Evolutionary conservation across 1,284 basidiomycete genomes (phyloP), one percentile per base, ranked within the genome.

Genomic region (Cutaneotrichosporon daszewskae): DNA sequence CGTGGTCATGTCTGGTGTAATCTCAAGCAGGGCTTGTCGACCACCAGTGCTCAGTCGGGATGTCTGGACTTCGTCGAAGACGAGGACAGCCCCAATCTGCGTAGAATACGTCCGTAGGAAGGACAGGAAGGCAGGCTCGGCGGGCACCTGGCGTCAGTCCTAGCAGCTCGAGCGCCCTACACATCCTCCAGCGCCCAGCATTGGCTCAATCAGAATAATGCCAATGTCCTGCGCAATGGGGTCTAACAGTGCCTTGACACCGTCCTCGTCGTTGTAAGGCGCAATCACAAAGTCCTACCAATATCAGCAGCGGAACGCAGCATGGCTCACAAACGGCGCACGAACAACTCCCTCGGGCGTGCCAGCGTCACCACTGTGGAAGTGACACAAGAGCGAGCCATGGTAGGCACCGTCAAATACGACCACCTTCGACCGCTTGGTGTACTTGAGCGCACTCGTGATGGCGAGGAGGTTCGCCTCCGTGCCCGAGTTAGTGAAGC

Each of bases 51-150:
- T 22, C 18, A 59, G 40, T 2, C 57, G 47, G 10, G 53, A 44
- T 5, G 57, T 58, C 56, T 72, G 75, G 31, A 77, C 76, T 58
- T 77, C 75, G 57, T 77, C 75, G 45, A 63, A 76, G 50, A 77
- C 73, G 32, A 77, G 55, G 32, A 75, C 61, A 0, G 75, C 72
- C 2, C 73, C 73, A 12, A 74, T 73, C 32, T 72, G 57, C 43
- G 68, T 66, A 37, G 74, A 73, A n/a, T 71, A 59, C 41, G 64
- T 62, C 16, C 75, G 60, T 5, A 77, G 54, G 0, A 66, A 71
- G 10, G 55, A 45, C 6, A 77, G 58, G 62, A 73, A 77, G 10
- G 69, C 66, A 18, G 69, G 47, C 16, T 58, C 45, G 10, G 42
- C 60, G 3, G 54, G 52, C 20, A 54, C 48, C 52, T 57, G 26